phyloP scores from a whole-genome alignment of 306 rosid species.

The Carpinus viminea region DNA sequence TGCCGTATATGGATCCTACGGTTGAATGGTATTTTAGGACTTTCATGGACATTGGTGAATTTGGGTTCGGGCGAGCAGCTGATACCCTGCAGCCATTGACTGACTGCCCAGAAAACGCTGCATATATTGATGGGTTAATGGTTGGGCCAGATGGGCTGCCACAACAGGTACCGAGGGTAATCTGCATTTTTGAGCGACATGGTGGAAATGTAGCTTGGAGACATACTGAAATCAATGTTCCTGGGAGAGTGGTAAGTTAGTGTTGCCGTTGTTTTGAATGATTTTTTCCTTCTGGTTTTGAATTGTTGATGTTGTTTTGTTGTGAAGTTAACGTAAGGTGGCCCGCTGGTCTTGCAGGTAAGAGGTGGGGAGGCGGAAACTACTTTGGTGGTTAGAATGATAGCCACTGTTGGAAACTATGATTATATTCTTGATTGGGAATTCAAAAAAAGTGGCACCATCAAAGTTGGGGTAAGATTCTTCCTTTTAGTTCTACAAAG shows the following conservation, averaged over 20 bases:
- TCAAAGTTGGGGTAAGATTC: slow-evolving; percentile 76
- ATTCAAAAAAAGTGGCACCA: slow-evolving; percentile 65
- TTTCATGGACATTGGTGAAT: slow-evolving; percentile 87
- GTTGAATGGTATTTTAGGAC: slow-evolving; percentile 82
- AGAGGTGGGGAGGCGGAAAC: slow-evolving; percentile 65
- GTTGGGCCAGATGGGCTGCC: slow-evolving; percentile 65
- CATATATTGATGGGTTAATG: slow-evolving; percentile 67
- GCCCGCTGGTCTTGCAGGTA: slow-evolving; percentile 43
- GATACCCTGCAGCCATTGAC: slow-evolving; percentile 56
- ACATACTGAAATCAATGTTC: slow-evolving; percentile 83
- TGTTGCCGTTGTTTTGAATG: neutral
- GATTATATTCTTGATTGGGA: slow-evolving; percentile 97
- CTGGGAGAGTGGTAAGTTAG: slow-evolving; percentile 54
- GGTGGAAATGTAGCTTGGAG: slow-evolving; percentile 76
- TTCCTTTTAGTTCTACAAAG: neutral
- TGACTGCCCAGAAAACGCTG: slow-evolving; percentile 78
- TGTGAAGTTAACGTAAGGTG: neutral
- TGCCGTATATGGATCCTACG: slow-evolving; percentile 84
- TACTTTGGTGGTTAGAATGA: slow-evolving; percentile 81
- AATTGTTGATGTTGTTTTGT: neutral
- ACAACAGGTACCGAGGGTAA: slow-evolving; percentile 63
- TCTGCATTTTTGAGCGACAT: slow-evolving; percentile 71
- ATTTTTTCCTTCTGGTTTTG: neutral
- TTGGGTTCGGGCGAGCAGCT: slow-evolving; percentile 83
- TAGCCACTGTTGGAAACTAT: slow-evolving; percentile 86